Evolutionary conservation across 148 eudicot species (phyloP).

Genomic region (Selenicereus undatus): DNA sequence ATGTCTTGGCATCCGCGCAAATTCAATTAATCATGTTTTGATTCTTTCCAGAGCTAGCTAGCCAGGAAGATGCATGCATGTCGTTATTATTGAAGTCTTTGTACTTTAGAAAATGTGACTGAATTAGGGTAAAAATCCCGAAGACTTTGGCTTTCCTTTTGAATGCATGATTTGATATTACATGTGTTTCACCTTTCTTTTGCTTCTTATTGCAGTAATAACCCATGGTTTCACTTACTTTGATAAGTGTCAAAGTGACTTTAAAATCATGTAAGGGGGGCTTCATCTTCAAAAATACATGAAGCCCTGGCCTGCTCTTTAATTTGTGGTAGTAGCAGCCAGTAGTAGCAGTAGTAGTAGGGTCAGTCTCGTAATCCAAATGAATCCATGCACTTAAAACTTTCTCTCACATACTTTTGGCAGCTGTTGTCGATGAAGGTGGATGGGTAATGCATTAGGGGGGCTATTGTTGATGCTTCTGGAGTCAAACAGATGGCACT

Average conservation of each 20-base stretch:
- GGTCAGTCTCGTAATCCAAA: constrained; percentile 21
- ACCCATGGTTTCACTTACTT: background rate
- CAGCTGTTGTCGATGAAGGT: constrained; percentile 14
- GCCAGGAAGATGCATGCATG: background rate
- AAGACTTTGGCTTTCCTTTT: constrained; percentile 10
- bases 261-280: background rate
- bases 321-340: too few species aligned
- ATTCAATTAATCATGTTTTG: background rate
- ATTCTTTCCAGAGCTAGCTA: background rate
- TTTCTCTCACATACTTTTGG: background rate
- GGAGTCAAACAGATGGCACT: constrained; percentile 1
- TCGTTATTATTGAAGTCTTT: background rate
- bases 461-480: background rate
- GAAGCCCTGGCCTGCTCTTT: too few species aligned
- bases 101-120: background rate
- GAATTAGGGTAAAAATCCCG: background rate
- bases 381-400: background rate
- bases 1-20: background rate
- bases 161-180: constrained; percentile 1
- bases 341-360: background rate
- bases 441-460: constrained; percentile 8
- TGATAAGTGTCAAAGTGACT: constrained; percentile 18
- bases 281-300: background rate
- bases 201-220: background rate
- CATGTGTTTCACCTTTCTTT: constrained; percentile 18